Evolutionary conservation across 2,329 filamentous ascomycete species (phyloP).

Genomic region (Chrysoporthe deuterocubensis): DNA sequence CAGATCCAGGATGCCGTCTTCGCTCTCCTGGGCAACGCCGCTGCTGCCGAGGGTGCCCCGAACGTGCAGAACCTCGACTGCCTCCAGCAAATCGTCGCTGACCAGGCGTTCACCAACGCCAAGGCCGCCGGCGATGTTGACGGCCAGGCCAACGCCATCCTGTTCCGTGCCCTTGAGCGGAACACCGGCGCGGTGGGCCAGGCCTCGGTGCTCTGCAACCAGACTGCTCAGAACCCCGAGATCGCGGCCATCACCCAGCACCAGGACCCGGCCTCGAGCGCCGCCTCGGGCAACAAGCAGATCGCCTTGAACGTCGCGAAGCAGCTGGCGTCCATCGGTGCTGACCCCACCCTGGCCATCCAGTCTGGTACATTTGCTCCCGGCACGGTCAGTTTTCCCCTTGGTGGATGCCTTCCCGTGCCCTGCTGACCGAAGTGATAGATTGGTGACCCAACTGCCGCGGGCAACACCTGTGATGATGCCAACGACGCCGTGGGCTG

Average conservation of each 20-base stretch:
- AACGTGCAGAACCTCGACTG: constrained; percentile 29
- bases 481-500: constrained; percentile 55
- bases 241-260: constrained; percentile 49
- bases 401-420: no score
- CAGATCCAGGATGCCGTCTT: constrained; percentile 53
- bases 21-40: constrained; percentile 43
- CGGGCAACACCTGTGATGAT: constrained; percentile 60
- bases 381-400: constrained; percentile 34
- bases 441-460: constrained; percentile 46
- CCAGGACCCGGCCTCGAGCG: constrained; percentile 48
- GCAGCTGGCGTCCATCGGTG: constrained; percentile 48
- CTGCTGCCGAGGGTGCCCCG: constrained; percentile 43
- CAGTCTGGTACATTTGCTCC: constrained; percentile 48
- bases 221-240: constrained; percentile 49
- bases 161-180: constrained; percentile 48
- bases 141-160: constrained; percentile 47
- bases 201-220: constrained; percentile 43
- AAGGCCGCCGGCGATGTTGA: constrained; percentile 45
- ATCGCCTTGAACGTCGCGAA: constrained; percentile 44
- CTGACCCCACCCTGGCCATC: constrained; percentile 45
- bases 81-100: constrained; percentile 40
- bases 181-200: constrained; percentile 48
- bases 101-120: constrained; percentile 51
- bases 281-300: constrained; percentile 45
- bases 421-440: neutral